Base-by-base conservation (phyloP, 2,329 filamentous ascomycete species). In the Alternaria incomplexa region DNA sequence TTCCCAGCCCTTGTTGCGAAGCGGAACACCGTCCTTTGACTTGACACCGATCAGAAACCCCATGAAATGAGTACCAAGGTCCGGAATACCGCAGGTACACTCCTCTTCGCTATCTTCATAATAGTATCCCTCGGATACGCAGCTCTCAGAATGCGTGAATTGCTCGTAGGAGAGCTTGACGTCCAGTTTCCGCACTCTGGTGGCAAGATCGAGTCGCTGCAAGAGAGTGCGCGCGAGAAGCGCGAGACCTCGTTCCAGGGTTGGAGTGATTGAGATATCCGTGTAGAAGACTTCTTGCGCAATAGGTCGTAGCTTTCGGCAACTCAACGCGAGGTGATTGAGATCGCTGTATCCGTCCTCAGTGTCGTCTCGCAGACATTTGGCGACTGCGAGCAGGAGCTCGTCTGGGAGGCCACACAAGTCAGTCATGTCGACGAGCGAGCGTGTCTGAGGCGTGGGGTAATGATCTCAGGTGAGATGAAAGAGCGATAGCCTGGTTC, bases 91-190 rank as follows among this genome's bases (percentile, higher is more conserved):
- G 12, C 44, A 46, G 3, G 22, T 46, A 23, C 17, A 23, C 5
- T 12, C 20, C 17, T 22, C 2, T 12, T 6, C 5, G 5, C 6
- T 3, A 5, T 22, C 9, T 22, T 40, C 5, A n/a, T 17, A 17
- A n/a, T 15, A 17, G 8, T 15, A 8, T 40, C 15, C 32, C 36
- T 8, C 6, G 6, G 6, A 23, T 3, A 15, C 7, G 2, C 44
- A 46, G 22, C 22, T 46, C 12, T 15, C 5, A 5, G 1, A 5
- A 23, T 23, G 44, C 22, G 2, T 15, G 36, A 40, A 0, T 8
- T 2, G 13, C 3, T 0, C 2, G 3, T 1, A 1, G 13, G 44
- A 15, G 0, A 46, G 3, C 22, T 15, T 1, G 44, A 46, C 5
- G 11, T 2, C 5, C 3, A 46, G 44, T 46, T 46, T 23, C 7